These are phyloP conservation scores for Corchorus capsularis DNA, from an alignment of 345 rosid species.

Conservation along the genomic window DNA sequence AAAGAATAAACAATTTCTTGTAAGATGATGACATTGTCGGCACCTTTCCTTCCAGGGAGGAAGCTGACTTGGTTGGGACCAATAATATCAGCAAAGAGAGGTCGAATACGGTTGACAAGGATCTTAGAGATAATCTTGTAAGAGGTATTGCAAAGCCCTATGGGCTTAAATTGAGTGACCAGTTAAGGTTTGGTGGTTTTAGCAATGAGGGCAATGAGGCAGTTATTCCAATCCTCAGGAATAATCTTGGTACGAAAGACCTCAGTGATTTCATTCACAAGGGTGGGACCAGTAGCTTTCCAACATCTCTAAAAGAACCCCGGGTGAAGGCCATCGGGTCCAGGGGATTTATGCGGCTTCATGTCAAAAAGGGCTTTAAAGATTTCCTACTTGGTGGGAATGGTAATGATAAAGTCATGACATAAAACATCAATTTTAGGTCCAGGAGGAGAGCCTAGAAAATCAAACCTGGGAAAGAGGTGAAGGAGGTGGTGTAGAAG, in stretches of 20 bases:
- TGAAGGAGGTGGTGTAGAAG: not conserved
- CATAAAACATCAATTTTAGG: no score
- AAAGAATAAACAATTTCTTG: not conserved
- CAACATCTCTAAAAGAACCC: no score
- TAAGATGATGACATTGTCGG: not conserved
- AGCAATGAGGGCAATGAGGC: not conserved
- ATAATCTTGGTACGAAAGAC: no score
- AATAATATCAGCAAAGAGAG: not conserved
- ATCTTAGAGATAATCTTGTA: not conserved
- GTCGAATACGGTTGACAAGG: not conserved
- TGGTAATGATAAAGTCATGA: no score
- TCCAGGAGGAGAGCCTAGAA: no score
- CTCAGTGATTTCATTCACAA: no score
- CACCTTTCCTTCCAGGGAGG: not conserved
- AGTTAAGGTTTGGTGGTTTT: not conserved
- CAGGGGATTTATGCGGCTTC: not conserved
- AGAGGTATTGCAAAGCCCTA: not conserved
- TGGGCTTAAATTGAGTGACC: not conserved
- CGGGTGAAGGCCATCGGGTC: not conserved
- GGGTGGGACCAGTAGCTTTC: no score
- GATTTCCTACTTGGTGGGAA: no score
- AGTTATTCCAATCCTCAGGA: not conserved
- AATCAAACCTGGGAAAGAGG: no score
- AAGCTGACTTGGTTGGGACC: not conserved
- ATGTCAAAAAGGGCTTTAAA: not conserved